A percentile compares a stretch with the other conserved stretches of the same genome.
Evolutionary conservation across 2,329 filamentous ascomycete genomes (phyloP).

Genomic region (Colletotrichum lupini): DNA sequence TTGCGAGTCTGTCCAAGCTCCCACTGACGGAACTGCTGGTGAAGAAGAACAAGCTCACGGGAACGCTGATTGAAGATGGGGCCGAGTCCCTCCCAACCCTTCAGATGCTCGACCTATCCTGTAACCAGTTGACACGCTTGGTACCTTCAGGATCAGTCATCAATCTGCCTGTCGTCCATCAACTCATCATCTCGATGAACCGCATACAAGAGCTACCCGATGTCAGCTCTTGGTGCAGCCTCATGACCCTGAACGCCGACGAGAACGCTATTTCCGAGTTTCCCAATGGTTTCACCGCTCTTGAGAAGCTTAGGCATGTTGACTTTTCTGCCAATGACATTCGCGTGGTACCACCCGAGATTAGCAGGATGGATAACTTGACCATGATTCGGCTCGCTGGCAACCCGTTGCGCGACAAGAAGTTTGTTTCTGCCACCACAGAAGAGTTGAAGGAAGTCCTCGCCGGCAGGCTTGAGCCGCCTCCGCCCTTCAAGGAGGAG

Average conservation of each 20-base stretch:
- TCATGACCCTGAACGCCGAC: constrained; percentile 80
- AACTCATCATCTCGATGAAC: constrained; percentile 84
- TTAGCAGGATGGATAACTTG: constrained; percentile 83
- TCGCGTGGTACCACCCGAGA: constrained; percentile 76
- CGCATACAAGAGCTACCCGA: constrained; percentile 79
- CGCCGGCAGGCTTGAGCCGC: constrained; percentile 72
- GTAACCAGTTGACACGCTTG: constrained; percentile 75
- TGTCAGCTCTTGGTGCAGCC: constrained; percentile 77
- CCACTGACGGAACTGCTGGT: constrained; percentile 79
- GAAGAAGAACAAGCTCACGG: constrained; percentile 82
- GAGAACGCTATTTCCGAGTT: constrained; percentile 83
- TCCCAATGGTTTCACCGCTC: constrained; percentile 78
- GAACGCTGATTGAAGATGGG: constrained; percentile 74
- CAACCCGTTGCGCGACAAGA: constrained; percentile 92
- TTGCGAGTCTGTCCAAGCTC: constrained; percentile 73
- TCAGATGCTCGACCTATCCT: constrained; percentile 81
- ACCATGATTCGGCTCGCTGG: constrained; percentile 81
- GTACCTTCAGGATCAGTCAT: constrained; percentile 58
- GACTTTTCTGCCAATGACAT: constrained; percentile 91
- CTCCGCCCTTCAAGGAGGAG: constrained; percentile 53
- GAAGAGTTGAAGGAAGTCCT: constrained; percentile 84
- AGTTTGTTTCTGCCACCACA: constrained; percentile 82
- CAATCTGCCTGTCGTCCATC: constrained; percentile 77
- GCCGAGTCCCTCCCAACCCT: constrained; percentile 71
- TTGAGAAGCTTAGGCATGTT: constrained; percentile 77